Evolutionary conservation across 2,329 filamentous ascomycete genomes (phyloP), one percentile per base, ranked within the genome.

Genomic region (Tympanopsis confertula): DNA sequence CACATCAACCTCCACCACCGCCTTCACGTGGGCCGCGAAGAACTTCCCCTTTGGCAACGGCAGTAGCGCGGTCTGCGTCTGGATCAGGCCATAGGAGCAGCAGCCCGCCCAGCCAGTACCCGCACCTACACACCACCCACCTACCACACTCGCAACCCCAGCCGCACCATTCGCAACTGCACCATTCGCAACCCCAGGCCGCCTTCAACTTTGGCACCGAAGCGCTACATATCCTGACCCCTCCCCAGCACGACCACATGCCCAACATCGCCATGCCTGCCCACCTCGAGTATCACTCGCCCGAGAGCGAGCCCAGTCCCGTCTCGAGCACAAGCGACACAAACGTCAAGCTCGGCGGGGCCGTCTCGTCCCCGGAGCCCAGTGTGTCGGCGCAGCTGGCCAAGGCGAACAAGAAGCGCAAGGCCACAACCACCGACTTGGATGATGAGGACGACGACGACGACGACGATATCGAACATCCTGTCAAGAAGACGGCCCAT

Each of bases 241-340:
- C 68, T 20, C 72, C 72, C 18, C 68, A 77, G 51, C 71, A 75
- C 49, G 73, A 78, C 50, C 68, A 71, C 49, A 60, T 80, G 35
- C 70, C 69, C 46, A 74, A 65, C 43, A 78, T 79, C 50, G 75
- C 74, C 46, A 80, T 80, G 74, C 75, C 76, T 13, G 60, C 69
- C 18, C 70, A 76, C 45, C 63, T 78, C 14, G 71, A 73, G 45
- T 79, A 78, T 45, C 64, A 70, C 42, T 74, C 70, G 28, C 71
- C 71, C 20, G 68, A 66, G 53, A 74, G 70, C 52, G 68, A 68
- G 44, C 59, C 68, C 35, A 79, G 74, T 45, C 73, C 75, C 13
- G 66, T 70, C 44, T 79, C 74, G 7, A 63, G 63, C 39, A 56
- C 54, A 12, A 68, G 67, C 44, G 66, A 66, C 19, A 55, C 57